Evolutionary conservation across 2,329 filamentous ascomycete genomes (phyloP).

Genomic region (Trichoderma koningiopsis): DNA sequence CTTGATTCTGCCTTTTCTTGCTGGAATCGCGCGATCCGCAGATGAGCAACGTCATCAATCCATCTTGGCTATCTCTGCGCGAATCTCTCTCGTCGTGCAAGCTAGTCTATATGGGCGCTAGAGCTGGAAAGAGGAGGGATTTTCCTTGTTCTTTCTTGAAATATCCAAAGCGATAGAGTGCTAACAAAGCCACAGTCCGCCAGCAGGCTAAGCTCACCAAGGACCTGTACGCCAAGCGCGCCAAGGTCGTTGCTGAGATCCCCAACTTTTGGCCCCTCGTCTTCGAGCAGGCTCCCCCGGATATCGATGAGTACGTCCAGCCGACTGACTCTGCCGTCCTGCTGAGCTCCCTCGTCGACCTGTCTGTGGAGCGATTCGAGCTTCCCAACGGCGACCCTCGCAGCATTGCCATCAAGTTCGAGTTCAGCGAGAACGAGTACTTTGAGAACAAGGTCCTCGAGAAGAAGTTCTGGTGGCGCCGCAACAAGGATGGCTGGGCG

Average conservation of each 20-base stretch:
- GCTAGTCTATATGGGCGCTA: neutral
- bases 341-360: constrained; percentile 63
- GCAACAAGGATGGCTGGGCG: constrained; percentile 66
- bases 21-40: neutral
- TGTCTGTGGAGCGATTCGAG: constrained; percentile 82
- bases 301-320: constrained; percentile 87
- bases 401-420: constrained; percentile 74
- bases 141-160: neutral
- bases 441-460: constrained; percentile 78
- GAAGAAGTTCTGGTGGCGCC: constrained; percentile 90
- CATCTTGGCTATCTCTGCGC: neutral
- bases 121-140: neutral
- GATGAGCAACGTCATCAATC: neutral
- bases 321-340: constrained; percentile 77
- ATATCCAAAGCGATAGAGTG: neutral
- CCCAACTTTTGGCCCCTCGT: constrained; percentile 94
- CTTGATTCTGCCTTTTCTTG: neutral
- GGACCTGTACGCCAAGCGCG: constrained; percentile 76
- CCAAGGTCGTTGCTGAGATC: constrained; percentile 69
- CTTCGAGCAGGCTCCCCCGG: constrained; percentile 80
- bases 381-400: constrained; percentile 76
- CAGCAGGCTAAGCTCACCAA: constrained; percentile 68
- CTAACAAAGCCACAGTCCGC: constrained; percentile 57
- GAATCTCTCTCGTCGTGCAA: neutral
- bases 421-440: constrained; percentile 79